Percentiles rank a stretch among this genome's conserved stretches.
phyloP scores from a whole-genome alignment of 2,329 filamentous ascomycete genomes.

The Plenodomus lindquistii region DNA sequence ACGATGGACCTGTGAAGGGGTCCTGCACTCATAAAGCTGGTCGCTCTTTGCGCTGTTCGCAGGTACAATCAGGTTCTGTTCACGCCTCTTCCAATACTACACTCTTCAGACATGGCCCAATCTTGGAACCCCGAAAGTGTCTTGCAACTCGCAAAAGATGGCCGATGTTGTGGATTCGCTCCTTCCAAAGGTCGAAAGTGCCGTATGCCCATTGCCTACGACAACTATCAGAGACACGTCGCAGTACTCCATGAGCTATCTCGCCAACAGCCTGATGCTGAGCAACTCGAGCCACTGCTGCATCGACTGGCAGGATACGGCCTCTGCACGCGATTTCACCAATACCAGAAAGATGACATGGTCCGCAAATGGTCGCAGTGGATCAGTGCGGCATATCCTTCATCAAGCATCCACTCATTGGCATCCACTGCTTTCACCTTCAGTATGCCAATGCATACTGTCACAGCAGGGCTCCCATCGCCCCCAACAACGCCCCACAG shows the following conservation, averaged over 20 bases:
- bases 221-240: constrained; percentile 2
- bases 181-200: constrained; percentile 13
- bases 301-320: constrained; percentile 9
- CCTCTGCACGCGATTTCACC: constrained; percentile 9
- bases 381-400: constrained; percentile 7
- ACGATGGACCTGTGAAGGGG: not conserved
- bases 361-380: constrained; percentile 3
- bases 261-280: constrained; percentile 7
- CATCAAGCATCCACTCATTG: not conserved
- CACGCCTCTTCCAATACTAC: not conserved
- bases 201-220: not conserved
- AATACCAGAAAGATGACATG: constrained; percentile 1
- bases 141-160: constrained; percentile 10
- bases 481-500: not conserved
- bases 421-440: not conserved
- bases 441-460: not conserved
- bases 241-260: constrained; percentile 6
- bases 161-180: constrained; percentile 16
- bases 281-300: constrained; percentile 7
- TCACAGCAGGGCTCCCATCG: too few species aligned
- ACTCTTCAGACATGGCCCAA: not conserved
- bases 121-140: constrained; percentile 9
- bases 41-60: not conserved
- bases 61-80: not conserved
- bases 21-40: not conserved